A percentile compares a stretch with the other conserved stretches of the same genome.
Conservation (phyloP, 106 monocot species). For the Apostasia ramifera region DNA sequence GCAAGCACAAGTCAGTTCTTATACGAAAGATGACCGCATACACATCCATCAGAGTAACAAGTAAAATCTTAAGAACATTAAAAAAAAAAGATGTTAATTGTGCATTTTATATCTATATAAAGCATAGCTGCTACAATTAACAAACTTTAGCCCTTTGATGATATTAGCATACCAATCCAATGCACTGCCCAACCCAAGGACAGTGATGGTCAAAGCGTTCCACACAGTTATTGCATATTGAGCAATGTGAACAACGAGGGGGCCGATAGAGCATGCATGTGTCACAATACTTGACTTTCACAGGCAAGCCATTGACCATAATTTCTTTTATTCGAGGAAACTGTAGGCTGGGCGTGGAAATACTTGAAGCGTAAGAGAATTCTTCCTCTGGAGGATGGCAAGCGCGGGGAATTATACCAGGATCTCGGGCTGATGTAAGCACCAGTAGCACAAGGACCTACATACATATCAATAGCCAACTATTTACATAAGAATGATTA, state of each 20-base stretch:
- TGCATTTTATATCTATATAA: too few species aligned
- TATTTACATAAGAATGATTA: too few species aligned
- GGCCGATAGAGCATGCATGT: conserved; percentile 37
- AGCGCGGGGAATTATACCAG: conserved; percentile 79
- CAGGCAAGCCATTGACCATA: conserved; percentile 18
- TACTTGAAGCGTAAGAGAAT: conserved; percentile 36
- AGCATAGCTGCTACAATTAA: too few species aligned
- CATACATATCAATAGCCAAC: neutral
- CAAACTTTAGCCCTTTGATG: neutral
- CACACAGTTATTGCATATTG: conserved; percentile 38
- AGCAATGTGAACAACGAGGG: conserved; percentile 33
- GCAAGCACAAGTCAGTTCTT: too few species aligned
- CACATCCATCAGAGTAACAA: too few species aligned
- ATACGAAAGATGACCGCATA: too few species aligned
- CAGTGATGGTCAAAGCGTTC: conserved; percentile 37
- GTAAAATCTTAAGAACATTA: too few species aligned
- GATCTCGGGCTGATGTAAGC: conserved; percentile 81
- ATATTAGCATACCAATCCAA: conserved; percentile 20
- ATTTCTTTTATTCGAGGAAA: conserved; percentile 27
- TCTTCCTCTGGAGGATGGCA: conserved; percentile 91
- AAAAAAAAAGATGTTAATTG: too few species aligned
- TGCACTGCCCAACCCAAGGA: conserved; percentile 39
- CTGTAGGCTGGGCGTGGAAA: conserved; percentile 38
- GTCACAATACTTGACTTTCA: conserved; percentile 30
- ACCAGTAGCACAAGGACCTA: conserved; percentile 65